A percentile compares a stretch with the other conserved stretches of the same genome.
phyloP scores from a whole-genome alignment of 441 rosid genomes.

The Eutrema salsugineum region DNA sequence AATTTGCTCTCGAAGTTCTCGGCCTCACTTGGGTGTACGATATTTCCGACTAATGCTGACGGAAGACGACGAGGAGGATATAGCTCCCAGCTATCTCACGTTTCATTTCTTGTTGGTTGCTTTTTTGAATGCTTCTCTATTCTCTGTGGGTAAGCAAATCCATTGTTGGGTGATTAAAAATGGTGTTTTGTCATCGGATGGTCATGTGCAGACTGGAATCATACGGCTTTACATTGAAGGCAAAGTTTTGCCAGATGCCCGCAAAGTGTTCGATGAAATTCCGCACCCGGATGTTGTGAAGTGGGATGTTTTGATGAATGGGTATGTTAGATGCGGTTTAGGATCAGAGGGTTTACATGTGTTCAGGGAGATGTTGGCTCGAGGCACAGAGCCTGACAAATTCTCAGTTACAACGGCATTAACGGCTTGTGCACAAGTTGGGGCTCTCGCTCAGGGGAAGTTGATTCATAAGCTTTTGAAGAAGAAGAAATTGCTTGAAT shows the following conservation, averaged over 20 bases:
- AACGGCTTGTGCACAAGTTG: constrained; percentile 53
- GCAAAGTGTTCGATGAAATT: constrained; percentile 58
- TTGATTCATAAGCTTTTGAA: constrained; percentile 50
- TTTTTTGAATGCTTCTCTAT: constrained; percentile 30
- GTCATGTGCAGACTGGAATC: constrained; percentile 47
- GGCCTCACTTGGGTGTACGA: constrained; percentile 36
- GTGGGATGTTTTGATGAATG: constrained; percentile 57
- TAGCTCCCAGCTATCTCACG: constrained; percentile 44
- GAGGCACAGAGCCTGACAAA: constrained; percentile 45
- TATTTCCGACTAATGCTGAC: constrained; percentile 42
- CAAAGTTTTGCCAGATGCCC: constrained; percentile 31
- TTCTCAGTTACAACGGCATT: constrained; percentile 49
- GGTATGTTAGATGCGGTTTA: constrained; percentile 36
- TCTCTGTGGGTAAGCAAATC: constrained; percentile 35
- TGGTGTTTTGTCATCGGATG: constrained; percentile 37
- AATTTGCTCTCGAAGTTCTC: constrained; percentile 40
- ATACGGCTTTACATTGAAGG: constrained; percentile 30
- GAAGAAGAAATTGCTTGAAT: constrained; percentile 27
- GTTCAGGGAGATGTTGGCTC: constrained; percentile 45
- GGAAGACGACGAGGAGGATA: constrained; percentile 8
- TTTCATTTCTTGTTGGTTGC: constrained; percentile 44
- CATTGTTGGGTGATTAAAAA: constrained; percentile 46
- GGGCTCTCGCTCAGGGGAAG: constrained; percentile 46
- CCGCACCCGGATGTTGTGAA: constrained; percentile 41
- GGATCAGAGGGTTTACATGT: constrained; percentile 35